Evolutionary conservation across 78 protist species (phyloP).

Genomic region (Neovahlkampfia damariscottae): DNA sequence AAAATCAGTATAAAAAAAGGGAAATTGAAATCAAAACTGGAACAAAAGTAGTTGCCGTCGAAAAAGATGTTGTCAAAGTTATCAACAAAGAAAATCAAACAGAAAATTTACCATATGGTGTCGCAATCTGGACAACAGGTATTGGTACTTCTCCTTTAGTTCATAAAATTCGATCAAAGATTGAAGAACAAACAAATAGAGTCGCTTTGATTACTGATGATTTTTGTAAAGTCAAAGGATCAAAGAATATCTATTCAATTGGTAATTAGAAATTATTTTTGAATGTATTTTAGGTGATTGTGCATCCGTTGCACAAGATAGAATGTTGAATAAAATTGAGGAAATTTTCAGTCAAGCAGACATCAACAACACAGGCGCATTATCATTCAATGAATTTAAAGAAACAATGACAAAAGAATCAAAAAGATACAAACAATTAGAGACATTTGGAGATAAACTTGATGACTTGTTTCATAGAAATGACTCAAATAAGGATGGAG

Average conservation of each 20-base stretch:
- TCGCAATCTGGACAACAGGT: constrained; percentile 57
- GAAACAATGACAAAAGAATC: background rate
- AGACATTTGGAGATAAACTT: background rate
- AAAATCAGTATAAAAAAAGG: no score
- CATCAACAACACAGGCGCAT: constrained; percentile 18
- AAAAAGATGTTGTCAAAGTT: constrained; percentile 1
- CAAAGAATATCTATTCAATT: constrained; percentile 23
- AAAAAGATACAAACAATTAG: constrained; percentile 31
- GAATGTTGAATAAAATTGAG: constrained; percentile 7
- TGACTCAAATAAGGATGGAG: constrained; percentile 31
- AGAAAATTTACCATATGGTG: constrained; percentile 39
- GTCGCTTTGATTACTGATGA: constrained; percentile 27
- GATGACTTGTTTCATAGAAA: constrained; percentile 15
- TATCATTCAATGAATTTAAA: constrained; percentile 22
- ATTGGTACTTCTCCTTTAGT: constrained; percentile 29
- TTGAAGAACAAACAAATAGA: constrained; percentile 15
- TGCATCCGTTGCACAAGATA: constrained; percentile 22
- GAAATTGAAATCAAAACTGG: no score
- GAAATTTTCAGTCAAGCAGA: constrained; percentile 47
- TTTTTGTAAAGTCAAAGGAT: background rate
- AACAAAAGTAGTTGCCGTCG: no score
- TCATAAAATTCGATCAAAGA: background rate
- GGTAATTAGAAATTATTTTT: constrained; percentile 45
- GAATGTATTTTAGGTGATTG: constrained; percentile 29
- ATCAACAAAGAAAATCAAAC: constrained; percentile 5